Conservation (phyloP, 192 early-diverging fungal genomes). For the Chytriomyces sp. region DNA sequence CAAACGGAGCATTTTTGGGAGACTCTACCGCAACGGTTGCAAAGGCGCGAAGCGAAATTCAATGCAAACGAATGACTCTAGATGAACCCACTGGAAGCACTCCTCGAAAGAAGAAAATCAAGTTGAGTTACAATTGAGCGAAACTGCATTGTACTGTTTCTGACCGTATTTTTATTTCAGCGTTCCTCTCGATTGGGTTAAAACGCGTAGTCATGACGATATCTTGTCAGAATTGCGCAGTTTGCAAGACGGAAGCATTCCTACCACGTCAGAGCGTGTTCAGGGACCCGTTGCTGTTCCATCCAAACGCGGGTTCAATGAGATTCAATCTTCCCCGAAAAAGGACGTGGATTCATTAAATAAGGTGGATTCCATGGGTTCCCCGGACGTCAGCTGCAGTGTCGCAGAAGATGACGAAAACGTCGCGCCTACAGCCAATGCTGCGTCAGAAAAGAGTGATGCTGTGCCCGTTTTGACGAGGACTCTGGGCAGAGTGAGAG, state of each 20-base stretch:
- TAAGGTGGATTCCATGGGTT: not conserved
- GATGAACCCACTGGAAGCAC: constrained; percentile 51
- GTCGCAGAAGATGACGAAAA: not conserved
- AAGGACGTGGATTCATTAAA: not conserved
- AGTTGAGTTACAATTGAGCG: constrained; percentile 30
- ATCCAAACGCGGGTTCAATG: not conserved
- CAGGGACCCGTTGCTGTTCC: not conserved
- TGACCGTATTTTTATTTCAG: constrained; percentile 11
- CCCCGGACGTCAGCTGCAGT: not conserved
- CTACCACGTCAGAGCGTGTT: constrained; percentile 5
- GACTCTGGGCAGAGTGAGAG: constrained; percentile 15
- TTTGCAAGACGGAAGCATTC: not conserved
- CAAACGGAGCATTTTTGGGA: not conserved
- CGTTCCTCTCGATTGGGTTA: constrained; percentile 27
- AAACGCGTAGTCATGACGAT: constrained; percentile 21
- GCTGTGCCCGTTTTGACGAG: not conserved
- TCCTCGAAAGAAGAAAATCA: constrained; percentile 40
- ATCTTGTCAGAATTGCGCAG: constrained; percentile 13
- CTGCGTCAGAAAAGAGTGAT: not conserved
- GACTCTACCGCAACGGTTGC: constrained; percentile 17
- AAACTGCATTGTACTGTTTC: not conserved
- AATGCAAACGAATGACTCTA: constrained; percentile 37
- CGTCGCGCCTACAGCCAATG: not conserved
- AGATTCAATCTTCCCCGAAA: not conserved
- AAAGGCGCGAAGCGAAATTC: constrained; percentile 34